Percentiles rank a stretch among this genome's conserved stretches.
phyloP scores from a whole-genome alignment of 768 basidiomycete species.

The Trametes villosa region DNA sequence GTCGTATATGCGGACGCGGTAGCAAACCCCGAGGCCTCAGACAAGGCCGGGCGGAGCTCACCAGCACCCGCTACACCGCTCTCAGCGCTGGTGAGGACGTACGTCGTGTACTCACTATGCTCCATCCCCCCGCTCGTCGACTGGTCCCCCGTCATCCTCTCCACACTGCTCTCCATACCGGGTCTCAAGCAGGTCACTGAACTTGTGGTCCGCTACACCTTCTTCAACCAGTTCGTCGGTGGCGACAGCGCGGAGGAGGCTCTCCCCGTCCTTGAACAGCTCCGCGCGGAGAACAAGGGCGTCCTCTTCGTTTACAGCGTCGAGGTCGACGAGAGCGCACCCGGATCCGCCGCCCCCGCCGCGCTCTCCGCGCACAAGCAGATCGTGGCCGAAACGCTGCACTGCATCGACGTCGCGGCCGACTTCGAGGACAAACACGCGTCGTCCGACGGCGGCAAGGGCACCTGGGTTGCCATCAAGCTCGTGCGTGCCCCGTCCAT shows the following conservation, averaged over 20 bases:
- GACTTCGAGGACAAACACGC: conserved; percentile 67
- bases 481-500: conserved; percentile 50
- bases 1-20: conserved; percentile 29
- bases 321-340: conserved; percentile 73
- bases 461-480: conserved; percentile 88
- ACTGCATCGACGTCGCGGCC: conserved; percentile 77
- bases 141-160: conserved; percentile 67
- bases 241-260: conserved; percentile 79
- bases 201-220: conserved; percentile 73
- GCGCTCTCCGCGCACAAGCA: conserved; percentile 53
- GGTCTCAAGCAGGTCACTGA: conserved; percentile 66
- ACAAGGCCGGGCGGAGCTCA: neutral
- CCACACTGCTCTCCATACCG: conserved; percentile 60
- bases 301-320: conserved; percentile 85
- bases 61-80: conserved; percentile 25
- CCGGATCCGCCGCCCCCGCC: conserved; percentile 35
- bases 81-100: conserved; percentile 62
- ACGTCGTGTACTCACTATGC: conserved; percentile 81
- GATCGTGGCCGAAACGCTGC: conserved; percentile 76
- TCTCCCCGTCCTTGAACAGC: conserved; percentile 60
- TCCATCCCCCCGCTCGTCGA: conserved; percentile 81
- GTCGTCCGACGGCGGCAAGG: conserved; percentile 41
- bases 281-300: conserved; percentile 77
- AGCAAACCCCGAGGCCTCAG: conserved; percentile 1
- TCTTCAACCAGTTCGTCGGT: conserved; percentile 93